These are phyloP conservation scores for Striga asiatica DNA, from an alignment of 257 asterid species.

Conservation along the genomic window DNA sequence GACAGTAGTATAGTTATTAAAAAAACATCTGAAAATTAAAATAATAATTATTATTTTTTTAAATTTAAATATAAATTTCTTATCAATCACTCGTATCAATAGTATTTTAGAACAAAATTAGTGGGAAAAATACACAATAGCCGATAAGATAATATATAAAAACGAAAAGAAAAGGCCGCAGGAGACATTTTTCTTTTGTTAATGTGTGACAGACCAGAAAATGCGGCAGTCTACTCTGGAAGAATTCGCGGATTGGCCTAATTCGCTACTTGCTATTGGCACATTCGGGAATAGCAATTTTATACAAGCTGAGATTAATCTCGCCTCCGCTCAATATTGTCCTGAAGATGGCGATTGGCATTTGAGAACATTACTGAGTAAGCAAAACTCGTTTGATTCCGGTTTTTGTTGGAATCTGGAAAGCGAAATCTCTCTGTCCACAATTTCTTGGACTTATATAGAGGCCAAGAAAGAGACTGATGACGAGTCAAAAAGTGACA, in stretches of 20 bases:
- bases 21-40: too few species aligned
- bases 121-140: too few species aligned
- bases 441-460: slow-evolving; percentile 25
- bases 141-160: background rate
- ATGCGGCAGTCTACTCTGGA: slow-evolving; percentile 26
- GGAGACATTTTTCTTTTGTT: slow-evolving; percentile 6
- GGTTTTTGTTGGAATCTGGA: slow-evolving; percentile 19
- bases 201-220: slow-evolving; percentile 21
- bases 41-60: too few species aligned
- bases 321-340: slow-evolving; percentile 5
- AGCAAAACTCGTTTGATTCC: slow-evolving; percentile 9
- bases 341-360: background rate
- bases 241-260: slow-evolving; percentile 76
- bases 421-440: slow-evolving; percentile 19
- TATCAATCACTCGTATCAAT: too few species aligned
- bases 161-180: slow-evolving; percentile 11
- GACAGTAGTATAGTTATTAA: too few species aligned
- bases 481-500: background rate
- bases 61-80: too few species aligned
- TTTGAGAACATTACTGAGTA: slow-evolving; percentile 28
- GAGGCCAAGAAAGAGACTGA: slow-evolving; percentile 13
- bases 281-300: slow-evolving; percentile 50
- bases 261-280: slow-evolving; percentile 62
- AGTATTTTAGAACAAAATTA: too few species aligned
- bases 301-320: slow-evolving; percentile 11